Conservation (phyloP, 2,329 filamentous ascomycete species). For the Mariannaea elegans region DNA sequence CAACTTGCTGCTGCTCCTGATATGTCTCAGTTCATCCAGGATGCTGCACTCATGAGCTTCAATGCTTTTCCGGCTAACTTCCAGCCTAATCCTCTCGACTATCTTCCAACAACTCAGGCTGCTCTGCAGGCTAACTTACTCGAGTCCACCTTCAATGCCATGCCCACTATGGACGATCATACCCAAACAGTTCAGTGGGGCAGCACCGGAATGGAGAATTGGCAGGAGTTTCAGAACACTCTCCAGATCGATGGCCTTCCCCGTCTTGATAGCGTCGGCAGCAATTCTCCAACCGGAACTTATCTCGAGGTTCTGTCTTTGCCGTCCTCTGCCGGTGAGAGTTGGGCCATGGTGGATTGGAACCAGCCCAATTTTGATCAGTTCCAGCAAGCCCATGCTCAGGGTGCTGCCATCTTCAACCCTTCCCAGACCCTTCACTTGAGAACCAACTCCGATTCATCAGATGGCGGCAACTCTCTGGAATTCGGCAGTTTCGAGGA, state of each 20-base stretch:
- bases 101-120: slow-evolving; percentile 69
- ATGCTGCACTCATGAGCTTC: slow-evolving; percentile 65
- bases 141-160: slow-evolving; percentile 68
- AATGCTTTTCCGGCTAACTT: slow-evolving; percentile 61
- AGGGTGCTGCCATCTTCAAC: slow-evolving; percentile 82
- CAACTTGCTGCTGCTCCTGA: slow-evolving; percentile 53
- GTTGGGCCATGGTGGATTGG: slow-evolving; percentile 84
- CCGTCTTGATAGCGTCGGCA: slow-evolving; percentile 53
- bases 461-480: slow-evolving; percentile 73
- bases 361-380: slow-evolving; percentile 76
- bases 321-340: slow-evolving; percentile 82
- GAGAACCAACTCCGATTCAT: slow-evolving; percentile 86
- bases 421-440: slow-evolving; percentile 90
- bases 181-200: slow-evolving; percentile 68
- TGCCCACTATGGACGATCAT: slow-evolving; percentile 65
- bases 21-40: slow-evolving; percentile 64
- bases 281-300: slow-evolving; percentile 57
- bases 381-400: slow-evolving; percentile 57
- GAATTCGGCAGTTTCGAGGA: slow-evolving; percentile 85
- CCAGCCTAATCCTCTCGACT: slow-evolving; percentile 66
- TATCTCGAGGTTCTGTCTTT: slow-evolving; percentile 89
- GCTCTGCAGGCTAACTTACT: slow-evolving; percentile 70
- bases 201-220: slow-evolving; percentile 71
- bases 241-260: slow-evolving; percentile 61
- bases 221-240: slow-evolving; percentile 78